phyloP scores from a whole-genome alignment of 257 asterid species.

The Dorcoceras hygrometricum region DNA sequence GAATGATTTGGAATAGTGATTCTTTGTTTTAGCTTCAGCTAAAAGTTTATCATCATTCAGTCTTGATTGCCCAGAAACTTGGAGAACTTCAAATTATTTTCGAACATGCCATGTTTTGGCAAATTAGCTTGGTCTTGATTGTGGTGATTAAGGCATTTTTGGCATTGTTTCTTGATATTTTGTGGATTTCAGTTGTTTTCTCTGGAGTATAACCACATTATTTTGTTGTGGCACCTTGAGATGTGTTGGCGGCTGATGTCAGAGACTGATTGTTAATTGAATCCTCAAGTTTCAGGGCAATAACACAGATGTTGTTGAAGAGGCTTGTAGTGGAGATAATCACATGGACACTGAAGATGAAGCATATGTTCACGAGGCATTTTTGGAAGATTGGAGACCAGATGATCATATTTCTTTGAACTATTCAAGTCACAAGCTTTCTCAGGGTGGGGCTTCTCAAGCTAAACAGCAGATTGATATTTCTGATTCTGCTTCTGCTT shows the following conservation, averaged over 20 bases:
- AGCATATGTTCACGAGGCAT: conserved; percentile 95
- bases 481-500: conserved; percentile 35
- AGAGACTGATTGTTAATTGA: conserved; percentile 11
- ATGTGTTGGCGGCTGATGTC: conserved; percentile 6
- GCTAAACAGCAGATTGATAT: conserved; percentile 35
- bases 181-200: background rate
- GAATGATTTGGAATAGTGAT: background rate
- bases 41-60: no score
- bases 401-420: conserved; percentile 37
- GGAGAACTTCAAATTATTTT: background rate
- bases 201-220: background rate
- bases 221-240: background rate
- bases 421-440: conserved; percentile 28
- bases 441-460: conserved; percentile 36
- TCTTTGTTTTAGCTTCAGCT: background rate
- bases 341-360: conserved; percentile 65
- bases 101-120: background rate
- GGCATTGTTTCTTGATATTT: no score
- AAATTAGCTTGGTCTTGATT: background rate
- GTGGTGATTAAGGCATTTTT: background rate
- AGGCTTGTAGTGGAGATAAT: conserved; percentile 41
- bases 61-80: background rate
- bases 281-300: conserved; percentile 49
- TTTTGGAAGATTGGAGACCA: conserved; percentile 94
- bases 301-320: conserved; percentile 51